A percentile compares a stretch with the other conserved stretches of the same genome.
Conservation (phyloP, 345 rosid species). For the Anastatica hierochuntica region DNA sequence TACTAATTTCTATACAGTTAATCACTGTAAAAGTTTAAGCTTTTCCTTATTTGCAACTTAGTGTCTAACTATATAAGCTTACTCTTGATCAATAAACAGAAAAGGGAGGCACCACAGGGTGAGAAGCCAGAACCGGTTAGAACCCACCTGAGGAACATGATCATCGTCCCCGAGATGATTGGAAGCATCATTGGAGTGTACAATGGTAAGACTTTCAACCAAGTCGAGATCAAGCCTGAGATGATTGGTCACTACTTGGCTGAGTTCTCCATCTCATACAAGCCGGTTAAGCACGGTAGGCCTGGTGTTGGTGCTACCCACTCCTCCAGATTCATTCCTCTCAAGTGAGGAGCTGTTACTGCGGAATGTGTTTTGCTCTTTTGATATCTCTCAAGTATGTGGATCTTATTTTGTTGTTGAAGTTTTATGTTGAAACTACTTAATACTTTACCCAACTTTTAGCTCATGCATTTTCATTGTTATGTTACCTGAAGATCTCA, state of each 20-base stretch:
- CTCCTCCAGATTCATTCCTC: constrained; percentile 95
- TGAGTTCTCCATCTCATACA: constrained; percentile 76
- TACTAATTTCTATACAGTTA: too few relatives aligned
- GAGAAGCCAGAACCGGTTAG: constrained; percentile 95
- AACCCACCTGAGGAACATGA: constrained; percentile 83
- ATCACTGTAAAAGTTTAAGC: too few relatives aligned
- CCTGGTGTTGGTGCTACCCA: constrained; percentile 98
- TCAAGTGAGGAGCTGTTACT: constrained; percentile 38
- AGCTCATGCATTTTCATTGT: too few relatives aligned
- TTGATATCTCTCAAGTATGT: not conserved
- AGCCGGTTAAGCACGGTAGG: constrained; percentile 96
- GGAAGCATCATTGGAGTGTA: constrained; percentile 90
- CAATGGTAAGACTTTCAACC: constrained; percentile 94
- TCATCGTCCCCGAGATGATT: constrained; percentile 95
- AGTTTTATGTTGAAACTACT: too few relatives aligned
- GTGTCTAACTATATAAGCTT: not conserved
- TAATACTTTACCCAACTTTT: too few relatives aligned
- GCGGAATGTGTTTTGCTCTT: not conserved
- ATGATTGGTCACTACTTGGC: constrained; percentile 87
- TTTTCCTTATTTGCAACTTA: not conserved
- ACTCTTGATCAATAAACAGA: constrained; percentile 25
- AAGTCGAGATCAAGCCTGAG: constrained; percentile 93
- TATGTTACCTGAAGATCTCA: too few relatives aligned
- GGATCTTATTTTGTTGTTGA: constrained; percentile 12
- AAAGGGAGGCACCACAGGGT: constrained; percentile 91